Evolutionary conservation across 2,329 filamentous ascomycete species (phyloP).

Genomic region (Microsporum canis): DNA sequence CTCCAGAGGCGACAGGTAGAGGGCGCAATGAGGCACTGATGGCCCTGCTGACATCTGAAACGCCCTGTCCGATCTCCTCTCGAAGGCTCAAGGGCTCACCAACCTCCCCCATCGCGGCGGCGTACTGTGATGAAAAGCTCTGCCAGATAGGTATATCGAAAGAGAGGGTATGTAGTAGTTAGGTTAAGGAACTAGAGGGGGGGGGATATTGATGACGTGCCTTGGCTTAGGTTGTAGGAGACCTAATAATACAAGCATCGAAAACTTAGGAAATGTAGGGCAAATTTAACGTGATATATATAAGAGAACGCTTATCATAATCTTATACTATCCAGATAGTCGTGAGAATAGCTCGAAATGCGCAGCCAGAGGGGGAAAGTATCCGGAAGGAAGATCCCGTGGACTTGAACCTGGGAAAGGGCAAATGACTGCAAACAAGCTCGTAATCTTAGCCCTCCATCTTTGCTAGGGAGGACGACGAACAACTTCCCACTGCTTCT

Average conservation of each 20-base stretch:
- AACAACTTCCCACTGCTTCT: no score
- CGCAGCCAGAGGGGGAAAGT: not conserved
- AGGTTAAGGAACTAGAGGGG: not conserved
- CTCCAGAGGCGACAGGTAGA: slow-evolving; percentile 32
- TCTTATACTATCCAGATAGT: not conserved
- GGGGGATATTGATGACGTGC: not conserved
- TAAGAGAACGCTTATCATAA: not conserved
- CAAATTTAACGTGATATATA: not conserved
- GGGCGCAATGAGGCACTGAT: slow-evolving; percentile 34
- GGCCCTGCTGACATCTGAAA: slow-evolving; percentile 30
- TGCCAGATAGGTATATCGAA: not conserved
- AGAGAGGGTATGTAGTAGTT: not conserved
- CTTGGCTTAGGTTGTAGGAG: not conserved
- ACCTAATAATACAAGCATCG: not conserved
- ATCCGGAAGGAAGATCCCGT: not conserved
- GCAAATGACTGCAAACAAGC: not conserved
- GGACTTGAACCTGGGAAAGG: not conserved
- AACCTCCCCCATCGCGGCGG: not conserved
- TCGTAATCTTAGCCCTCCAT: not conserved
- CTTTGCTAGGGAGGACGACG: not conserved
- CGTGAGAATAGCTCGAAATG: not conserved
- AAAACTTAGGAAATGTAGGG: not conserved
- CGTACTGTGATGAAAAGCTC: not conserved
- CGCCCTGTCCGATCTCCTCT: slow-evolving; percentile 25
- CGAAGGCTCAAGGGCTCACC: slow-evolving; percentile 12